phyloP scores from a whole-genome alignment of 228 moss, liverwort and hornwort species.

The Sphagnum fallax region DNA sequence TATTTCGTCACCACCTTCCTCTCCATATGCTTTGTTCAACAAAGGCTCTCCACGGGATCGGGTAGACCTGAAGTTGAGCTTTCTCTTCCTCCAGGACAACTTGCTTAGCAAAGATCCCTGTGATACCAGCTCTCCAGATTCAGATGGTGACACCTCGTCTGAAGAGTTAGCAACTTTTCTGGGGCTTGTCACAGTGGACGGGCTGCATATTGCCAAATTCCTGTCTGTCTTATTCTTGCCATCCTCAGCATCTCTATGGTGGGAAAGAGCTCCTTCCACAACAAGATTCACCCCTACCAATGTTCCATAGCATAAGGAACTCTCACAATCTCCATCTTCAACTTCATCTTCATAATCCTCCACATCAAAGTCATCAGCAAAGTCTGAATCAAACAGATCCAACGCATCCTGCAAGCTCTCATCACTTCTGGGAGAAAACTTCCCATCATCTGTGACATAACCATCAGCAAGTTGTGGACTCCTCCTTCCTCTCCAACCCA shows the following conservation, averaged over 20 bases:
- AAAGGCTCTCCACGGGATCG: slow-evolving; percentile 90
- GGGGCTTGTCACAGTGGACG: slow-evolving; percentile 43
- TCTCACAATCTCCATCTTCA: slow-evolving; percentile 49
- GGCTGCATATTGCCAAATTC: slow-evolving; percentile 60
- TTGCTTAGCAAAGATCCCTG: slow-evolving; percentile 63
- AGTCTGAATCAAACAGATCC: slow-evolving; percentile 81
- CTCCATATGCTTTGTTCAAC: slow-evolving; percentile 92
- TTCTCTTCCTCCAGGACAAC: slow-evolving; percentile 81
- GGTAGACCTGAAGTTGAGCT: slow-evolving; percentile 85
- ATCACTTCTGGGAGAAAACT: slow-evolving; percentile 75
- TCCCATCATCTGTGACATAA: slow-evolving; percentile 63
- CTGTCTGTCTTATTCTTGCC: slow-evolving; percentile 21
- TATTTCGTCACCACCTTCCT: slow-evolving; percentile 98
- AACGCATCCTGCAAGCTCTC: slow-evolving; percentile 72
- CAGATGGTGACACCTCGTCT: slow-evolving; percentile 48
- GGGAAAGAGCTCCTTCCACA: slow-evolving; percentile 86
- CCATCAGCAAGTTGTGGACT: slow-evolving; percentile 46
- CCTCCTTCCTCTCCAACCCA: slow-evolving; percentile 35
- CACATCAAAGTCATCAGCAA: slow-evolving; percentile 59
- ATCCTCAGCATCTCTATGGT: slow-evolving; percentile 56
- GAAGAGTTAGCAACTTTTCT: slow-evolving; percentile 35
- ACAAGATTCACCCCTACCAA: slow-evolving; percentile 84
- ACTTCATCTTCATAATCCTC: slow-evolving; percentile 59
- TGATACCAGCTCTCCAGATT: slow-evolving; percentile 37
- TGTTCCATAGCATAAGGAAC: slow-evolving; percentile 92